A percentile compares a stretch with the other conserved stretches of the same genome.
Evolutionary conservation across 768 basidiomycete genomes (phyloP).

Genomic region (Boletus insuetus): DNA sequence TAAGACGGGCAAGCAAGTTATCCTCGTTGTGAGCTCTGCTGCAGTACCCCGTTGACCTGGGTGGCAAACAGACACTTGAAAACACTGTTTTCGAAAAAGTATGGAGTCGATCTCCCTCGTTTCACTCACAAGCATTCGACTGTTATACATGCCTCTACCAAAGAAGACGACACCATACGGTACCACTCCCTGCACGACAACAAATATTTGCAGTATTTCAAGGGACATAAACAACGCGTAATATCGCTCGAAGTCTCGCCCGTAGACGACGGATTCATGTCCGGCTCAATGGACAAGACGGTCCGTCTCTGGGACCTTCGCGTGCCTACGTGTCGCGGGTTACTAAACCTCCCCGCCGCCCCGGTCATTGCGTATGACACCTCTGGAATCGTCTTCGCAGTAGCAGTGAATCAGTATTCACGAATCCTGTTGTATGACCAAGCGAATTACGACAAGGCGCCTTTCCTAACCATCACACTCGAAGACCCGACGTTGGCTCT

Average conservation of each 20-base stretch:
- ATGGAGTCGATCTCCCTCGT: constrained; percentile 90
- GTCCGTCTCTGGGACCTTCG: constrained; percentile 97
- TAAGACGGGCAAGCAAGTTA: constrained; percentile 89
- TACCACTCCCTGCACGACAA: constrained; percentile 97
- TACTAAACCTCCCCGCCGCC: constrained; percentile 67
- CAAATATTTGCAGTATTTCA: constrained; percentile 94
- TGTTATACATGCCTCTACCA: constrained; percentile 89
- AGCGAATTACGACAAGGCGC: constrained; percentile 85
- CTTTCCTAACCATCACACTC: constrained; percentile 81
- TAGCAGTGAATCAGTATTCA: constrained; percentile 77
- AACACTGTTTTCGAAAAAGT: constrained; percentile 89
- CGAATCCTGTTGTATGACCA: constrained; percentile 85
- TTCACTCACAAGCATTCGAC: constrained; percentile 90
- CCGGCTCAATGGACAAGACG: constrained; percentile 89
- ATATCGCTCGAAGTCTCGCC: constrained; percentile 91
- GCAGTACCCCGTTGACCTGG: constrained; percentile 29
- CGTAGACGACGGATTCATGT: constrained; percentile 93
- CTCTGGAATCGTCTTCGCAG: constrained; percentile 81
- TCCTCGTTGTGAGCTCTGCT: constrained; percentile 16
- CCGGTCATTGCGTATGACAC: constrained; percentile 85
- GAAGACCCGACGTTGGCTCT: constrained; percentile 75
- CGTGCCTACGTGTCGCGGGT: constrained; percentile 70
- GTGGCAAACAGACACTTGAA: constrained; percentile 57
- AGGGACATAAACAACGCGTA: constrained; percentile 88
- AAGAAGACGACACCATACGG: constrained; percentile 91